Evolutionary conservation across 1,284 basidiomycete species (phyloP).

Genomic region (Cystobasidiaceae sp.): DNA sequence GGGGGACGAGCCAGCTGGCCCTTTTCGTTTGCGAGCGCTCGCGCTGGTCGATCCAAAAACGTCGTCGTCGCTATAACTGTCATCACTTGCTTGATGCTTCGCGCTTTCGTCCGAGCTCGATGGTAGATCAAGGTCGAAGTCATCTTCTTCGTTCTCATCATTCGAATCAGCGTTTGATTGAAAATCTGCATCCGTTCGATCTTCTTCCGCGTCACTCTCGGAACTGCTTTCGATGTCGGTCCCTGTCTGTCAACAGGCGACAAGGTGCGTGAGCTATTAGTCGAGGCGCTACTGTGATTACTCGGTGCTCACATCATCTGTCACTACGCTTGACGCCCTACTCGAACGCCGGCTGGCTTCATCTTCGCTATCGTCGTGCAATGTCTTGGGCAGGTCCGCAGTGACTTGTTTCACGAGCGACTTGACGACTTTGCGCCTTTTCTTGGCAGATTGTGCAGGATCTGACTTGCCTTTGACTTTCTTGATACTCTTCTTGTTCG

Average conservation of each 20-base stretch:
- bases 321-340: constrained; percentile 10
- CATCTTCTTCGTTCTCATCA: constrained; percentile 21
- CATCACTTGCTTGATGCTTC: not conserved
- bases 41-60: constrained; percentile 10
- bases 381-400: not conserved
- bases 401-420: constrained; percentile 13
- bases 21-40: constrained; percentile 20
- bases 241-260: not conserved
- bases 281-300: too few relatives aligned
- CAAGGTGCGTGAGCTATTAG: not conserved
- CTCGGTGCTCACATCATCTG: constrained; percentile 1
- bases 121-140: constrained; percentile 9
- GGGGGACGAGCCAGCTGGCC: not conserved
- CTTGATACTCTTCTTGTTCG: not conserved
- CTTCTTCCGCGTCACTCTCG: constrained; percentile 22
- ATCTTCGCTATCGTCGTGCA: not conserved
- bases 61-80: constrained; percentile 15
- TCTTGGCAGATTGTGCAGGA: constrained; percentile 1
- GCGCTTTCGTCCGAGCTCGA: not conserved
- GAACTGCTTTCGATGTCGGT: constrained; percentile 8
- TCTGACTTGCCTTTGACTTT: not conserved
- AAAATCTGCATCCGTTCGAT: constrained; percentile 16
- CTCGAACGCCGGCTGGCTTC: constrained; percentile 6
- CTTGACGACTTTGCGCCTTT: constrained; percentile 16
- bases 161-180: constrained; percentile 3